These are phyloP conservation scores for Aspergillus sp. DNA, from an alignment of 2,329 filamentous ascomycete genomes.

Conservation along the genomic window DNA sequence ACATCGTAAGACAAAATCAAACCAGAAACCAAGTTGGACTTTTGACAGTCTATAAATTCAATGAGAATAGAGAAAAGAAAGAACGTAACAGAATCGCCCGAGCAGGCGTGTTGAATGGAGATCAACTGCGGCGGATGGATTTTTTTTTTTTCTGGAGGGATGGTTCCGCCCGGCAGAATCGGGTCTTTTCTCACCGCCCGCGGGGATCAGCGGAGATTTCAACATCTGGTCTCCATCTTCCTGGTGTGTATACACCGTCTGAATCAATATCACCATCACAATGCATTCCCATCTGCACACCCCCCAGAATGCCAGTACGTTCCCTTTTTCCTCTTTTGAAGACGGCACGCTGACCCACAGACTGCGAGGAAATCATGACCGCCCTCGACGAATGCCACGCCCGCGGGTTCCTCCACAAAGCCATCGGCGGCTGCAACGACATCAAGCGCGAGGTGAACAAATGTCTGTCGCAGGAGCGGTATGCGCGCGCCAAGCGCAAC, in stretches of 20 bases:
- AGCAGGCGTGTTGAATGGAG: background rate
- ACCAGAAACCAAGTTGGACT: background rate
- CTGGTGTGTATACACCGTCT: background rate
- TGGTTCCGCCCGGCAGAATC: constrained; percentile 34
- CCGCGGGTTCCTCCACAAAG: constrained; percentile 87
- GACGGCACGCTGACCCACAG: constrained; percentile 39
- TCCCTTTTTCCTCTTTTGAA: constrained; percentile 1
- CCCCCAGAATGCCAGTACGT: constrained; percentile 80
- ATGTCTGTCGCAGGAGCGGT: constrained; percentile 78
- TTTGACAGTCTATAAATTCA: background rate
- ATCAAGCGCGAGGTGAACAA: constrained; percentile 80
- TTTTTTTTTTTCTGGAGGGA: constrained; percentile 8
- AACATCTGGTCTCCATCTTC: background rate
- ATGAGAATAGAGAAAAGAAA: constrained; percentile 3
- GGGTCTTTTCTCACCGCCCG: constrained; percentile 23
- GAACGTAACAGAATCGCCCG: background rate
- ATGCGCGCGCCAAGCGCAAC: constrained; percentile 75
- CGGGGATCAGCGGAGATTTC: constrained; percentile 17
- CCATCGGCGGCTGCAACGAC: constrained; percentile 83
- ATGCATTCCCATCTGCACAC: constrained; percentile 99
- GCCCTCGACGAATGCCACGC: constrained; percentile 95
- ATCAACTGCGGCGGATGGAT: background rate
- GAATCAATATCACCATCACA: constrained; percentile 27
- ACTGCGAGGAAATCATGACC: constrained; percentile 90
- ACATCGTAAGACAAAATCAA: constrained; percentile 33